Percentiles rank a stretch among this genome's conserved stretches.
phyloP scores from a whole-genome alignment of 2,329 filamentous ascomycete genomes.

The Fusarium sp. region DNA sequence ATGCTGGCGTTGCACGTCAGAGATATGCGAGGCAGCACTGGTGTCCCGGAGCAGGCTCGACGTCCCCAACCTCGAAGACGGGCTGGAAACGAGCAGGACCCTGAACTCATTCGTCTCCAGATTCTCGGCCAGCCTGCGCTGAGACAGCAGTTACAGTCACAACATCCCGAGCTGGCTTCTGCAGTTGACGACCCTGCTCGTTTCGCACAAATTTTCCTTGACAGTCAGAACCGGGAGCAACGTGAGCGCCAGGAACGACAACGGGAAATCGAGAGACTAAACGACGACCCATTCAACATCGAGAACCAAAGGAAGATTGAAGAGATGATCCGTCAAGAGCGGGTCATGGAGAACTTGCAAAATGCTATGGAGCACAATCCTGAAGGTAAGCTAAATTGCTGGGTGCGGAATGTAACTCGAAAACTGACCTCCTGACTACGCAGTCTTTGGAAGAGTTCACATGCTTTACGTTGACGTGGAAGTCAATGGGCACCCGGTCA shows the following conservation, averaged over 20 bases:
- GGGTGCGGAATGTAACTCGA: neutral
- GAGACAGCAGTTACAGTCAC: slow-evolving; percentile 76
- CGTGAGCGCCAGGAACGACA: slow-evolving; percentile 82
- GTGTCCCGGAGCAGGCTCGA: slow-evolving; percentile 56
- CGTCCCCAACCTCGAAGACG: slow-evolving; percentile 51
- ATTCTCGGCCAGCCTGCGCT: slow-evolving; percentile 83
- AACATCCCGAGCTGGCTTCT: slow-evolving; percentile 81
- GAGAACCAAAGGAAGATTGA: slow-evolving; percentile 94
- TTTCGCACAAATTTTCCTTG: slow-evolving; percentile 80
- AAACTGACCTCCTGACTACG: slow-evolving; percentile 15
- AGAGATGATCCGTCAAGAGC: slow-evolving; percentile 95
- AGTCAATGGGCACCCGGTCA: slow-evolving; percentile 92
- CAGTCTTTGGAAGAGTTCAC: slow-evolving; percentile 93
- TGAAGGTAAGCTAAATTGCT: slow-evolving; percentile 76
- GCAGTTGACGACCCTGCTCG: slow-evolving; percentile 80
- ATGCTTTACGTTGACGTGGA: slow-evolving; percentile 97
- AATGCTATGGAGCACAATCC: slow-evolving; percentile 98
- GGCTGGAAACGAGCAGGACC: slow-evolving; percentile 67
- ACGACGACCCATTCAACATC: slow-evolving; percentile 93
- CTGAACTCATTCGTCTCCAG: slow-evolving; percentile 85
- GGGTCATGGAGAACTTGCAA: slow-evolving; percentile 94
- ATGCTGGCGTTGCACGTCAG: slow-evolving; percentile 90
- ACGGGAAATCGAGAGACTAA: slow-evolving; percentile 85
- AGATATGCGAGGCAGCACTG: slow-evolving; percentile 66
- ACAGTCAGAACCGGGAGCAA: slow-evolving; percentile 77